Percentiles rank a stretch among this genome's conserved stretches.
phyloP scores from a whole-genome alignment of 148 eudicot species.

The Nepenthes gracilis region DNA sequence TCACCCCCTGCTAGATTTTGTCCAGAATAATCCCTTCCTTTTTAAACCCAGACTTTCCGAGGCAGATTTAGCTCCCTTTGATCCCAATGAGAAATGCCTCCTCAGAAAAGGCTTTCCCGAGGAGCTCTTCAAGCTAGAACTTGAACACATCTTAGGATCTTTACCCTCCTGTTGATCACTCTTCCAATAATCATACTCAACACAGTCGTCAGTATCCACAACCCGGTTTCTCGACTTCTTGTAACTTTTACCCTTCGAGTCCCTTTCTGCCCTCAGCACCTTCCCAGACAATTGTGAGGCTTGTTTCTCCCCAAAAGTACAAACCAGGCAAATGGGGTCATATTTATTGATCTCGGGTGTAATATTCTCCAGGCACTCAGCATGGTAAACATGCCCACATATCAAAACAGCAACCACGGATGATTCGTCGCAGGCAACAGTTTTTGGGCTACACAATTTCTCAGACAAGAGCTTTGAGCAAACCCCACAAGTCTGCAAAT shows the following conservation, averaged over 20 bases:
- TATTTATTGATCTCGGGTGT: constrained; percentile 47
- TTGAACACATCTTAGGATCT: constrained; percentile 21
- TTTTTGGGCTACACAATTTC: constrained; percentile 35
- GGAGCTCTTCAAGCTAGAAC: constrained; percentile 31
- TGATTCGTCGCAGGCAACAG: constrained; percentile 29
- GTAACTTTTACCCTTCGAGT: constrained; percentile 23
- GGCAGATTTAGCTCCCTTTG: constrained; percentile 17
- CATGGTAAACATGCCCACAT: constrained; percentile 55
- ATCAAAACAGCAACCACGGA: constrained; percentile 40
- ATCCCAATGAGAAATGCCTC: constrained; percentile 51
- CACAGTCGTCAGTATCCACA: constrained; percentile 21
- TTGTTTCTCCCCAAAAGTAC: constrained; percentile 50
- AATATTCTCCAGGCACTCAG: constrained; percentile 50
- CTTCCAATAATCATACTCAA: constrained; percentile 17
- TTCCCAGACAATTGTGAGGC: constrained; percentile 31
- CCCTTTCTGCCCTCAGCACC: constrained; percentile 35
- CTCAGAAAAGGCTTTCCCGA: constrained; percentile 35
- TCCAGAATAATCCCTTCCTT: constrained; percentile 43
- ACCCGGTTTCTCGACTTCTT: constrained; percentile 34
- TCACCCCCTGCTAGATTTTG: constrained; percentile 39
- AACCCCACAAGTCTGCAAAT: constrained; percentile 42
- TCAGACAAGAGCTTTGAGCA: constrained; percentile 44
- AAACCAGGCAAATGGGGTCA: constrained; percentile 51
- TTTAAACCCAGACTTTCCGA: constrained; percentile 19
- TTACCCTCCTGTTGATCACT: constrained; percentile 13